Evolutionary conservation across 352 stramenopile genomes (phyloP), one percentile per base, ranked within the genome.

Genomic region (Pythium plurisporium): DNA sequence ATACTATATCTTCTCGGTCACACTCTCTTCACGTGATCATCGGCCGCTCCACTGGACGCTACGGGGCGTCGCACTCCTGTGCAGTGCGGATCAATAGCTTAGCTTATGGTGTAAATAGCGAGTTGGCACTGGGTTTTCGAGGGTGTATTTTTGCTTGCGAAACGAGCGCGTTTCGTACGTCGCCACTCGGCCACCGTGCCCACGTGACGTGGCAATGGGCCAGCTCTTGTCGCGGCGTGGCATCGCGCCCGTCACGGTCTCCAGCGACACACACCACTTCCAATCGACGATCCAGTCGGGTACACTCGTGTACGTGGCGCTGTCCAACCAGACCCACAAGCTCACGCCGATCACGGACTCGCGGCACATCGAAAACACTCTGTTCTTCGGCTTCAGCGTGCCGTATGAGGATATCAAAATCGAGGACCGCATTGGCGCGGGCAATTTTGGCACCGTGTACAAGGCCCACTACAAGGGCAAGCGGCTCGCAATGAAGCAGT

Each of bases 1-100:
- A n/a, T 98, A 98, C 72, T 97, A 98, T 59, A 92, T 99, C 59
- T 98, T 98, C 51, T 97, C 96, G 74, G 93, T 98, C 42, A 95
- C 81, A 23, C 91, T 95, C 64, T 95, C 82, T 70, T 79, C 82
- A 29, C 74, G 75, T 12, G 96, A 94, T 19, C 76, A 98, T 41
- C 83, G 79, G 31, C 90, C 94, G 15, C 86, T 88, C 29, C 95
- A 99, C 68, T 99, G 96, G 96, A 87, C 84, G 0, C 67, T 99
- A 27, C 82, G 96, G 10, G 96, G 96, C 25, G 89, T 97, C 37
- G 89, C 88, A 43, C 65, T 98, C 52, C 79, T 99, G 23, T 98
- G 94, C 73, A 98, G 98, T 75, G 97, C 87, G 38, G 87, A 97
- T 58, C 96, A 52, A 30, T 27, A 31, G 6, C 44, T 25, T 86